phyloP scores from a whole-genome alignment of 208 protist species.

The Lotmaria passim region DNA sequence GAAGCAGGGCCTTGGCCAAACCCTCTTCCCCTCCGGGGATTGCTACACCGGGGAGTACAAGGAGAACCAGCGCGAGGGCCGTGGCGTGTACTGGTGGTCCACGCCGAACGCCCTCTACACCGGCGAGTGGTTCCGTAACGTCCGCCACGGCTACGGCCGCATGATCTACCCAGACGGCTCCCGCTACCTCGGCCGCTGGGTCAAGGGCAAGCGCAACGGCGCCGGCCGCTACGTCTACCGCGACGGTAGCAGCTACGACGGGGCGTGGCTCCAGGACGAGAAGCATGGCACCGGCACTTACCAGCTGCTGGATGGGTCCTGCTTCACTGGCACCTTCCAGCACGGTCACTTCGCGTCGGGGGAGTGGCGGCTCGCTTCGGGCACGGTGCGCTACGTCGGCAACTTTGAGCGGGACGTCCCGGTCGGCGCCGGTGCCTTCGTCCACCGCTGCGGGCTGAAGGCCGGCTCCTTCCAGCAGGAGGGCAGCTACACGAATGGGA shows the following conservation, averaged over 20 bases:
- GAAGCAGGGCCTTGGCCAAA: conserved; percentile 89
- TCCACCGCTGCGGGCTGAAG: conserved; percentile 73
- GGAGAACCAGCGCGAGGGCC: conserved; percentile 79
- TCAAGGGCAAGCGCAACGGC: conserved; percentile 68
- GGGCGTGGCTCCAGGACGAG: conserved; percentile 71
- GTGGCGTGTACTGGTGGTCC: conserved; percentile 84
- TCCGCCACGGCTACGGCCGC: conserved; percentile 80
- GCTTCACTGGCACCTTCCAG: conserved; percentile 77
- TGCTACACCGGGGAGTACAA: conserved; percentile 86
- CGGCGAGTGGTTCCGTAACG: conserved; percentile 70
- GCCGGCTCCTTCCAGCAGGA: conserved; percentile 81
- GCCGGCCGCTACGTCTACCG: conserved; percentile 80
- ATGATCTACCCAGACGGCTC: conserved; percentile 89
- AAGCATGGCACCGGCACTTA: conserved; percentile 82
- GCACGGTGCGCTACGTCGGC: conserved; percentile 77
- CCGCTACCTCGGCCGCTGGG: conserved; percentile 81
- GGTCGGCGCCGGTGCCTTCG: conserved; percentile 79
- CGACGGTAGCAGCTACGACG: conserved; percentile 89
- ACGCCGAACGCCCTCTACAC: conserved; percentile 62
- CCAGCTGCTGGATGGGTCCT: conserved; percentile 73
- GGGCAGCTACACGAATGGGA: conserved; percentile 66
- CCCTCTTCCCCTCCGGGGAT: conserved; percentile 86
- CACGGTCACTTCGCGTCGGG: conserved; percentile 77
- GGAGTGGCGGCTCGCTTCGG: conserved; percentile 83
- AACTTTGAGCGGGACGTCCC: conserved; percentile 81